Evolutionary conservation across 805 yeast species (phyloP).

Genomic region (Hanseniaspora thailandica): DNA sequence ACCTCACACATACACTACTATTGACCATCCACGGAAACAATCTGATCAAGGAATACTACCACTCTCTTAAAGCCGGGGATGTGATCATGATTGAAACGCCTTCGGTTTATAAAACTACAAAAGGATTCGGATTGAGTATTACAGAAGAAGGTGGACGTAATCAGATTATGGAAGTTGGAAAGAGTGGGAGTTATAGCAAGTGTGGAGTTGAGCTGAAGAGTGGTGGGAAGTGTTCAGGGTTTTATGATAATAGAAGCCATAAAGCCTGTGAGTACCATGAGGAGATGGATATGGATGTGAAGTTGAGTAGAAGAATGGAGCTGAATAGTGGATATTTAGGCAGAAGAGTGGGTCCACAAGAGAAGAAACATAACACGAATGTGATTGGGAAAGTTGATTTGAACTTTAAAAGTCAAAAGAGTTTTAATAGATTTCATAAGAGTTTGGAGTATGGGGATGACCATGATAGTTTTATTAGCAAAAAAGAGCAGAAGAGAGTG

Average conservation of each 20-base stretch:
- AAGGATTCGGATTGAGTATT: constrained; percentile 7
- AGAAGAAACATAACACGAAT: neutral
- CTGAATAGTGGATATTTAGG: constrained; percentile 13
- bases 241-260: neutral
- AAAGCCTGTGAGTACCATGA: constrained; percentile 14
- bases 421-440: constrained; percentile 1
- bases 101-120: neutral
- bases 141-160: constrained; percentile 2
- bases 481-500: neutral
- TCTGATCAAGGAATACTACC: constrained; percentile 6
- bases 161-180: constrained; percentile 12
- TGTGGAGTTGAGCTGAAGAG: neutral
- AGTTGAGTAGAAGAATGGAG: constrained; percentile 13
- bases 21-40: constrained; percentile 7
- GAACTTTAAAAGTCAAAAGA: constrained; percentile 1
- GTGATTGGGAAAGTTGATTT: neutral
- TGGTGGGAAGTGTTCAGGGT: neutral
- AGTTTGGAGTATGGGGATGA: neutral
- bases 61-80: constrained; percentile 5
- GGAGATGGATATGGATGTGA: constrained; percentile 1
- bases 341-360: constrained; percentile 8
- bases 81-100: constrained; percentile 11
- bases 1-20: neutral
- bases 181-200: neutral
- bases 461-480: neutral